A percentile compares a stretch with the other conserved stretches of the same genome.
These are phyloP conservation scores for Pichia inconspicua DNA, from an alignment of 1,139 yeast species.

Conservation along the genomic window DNA sequence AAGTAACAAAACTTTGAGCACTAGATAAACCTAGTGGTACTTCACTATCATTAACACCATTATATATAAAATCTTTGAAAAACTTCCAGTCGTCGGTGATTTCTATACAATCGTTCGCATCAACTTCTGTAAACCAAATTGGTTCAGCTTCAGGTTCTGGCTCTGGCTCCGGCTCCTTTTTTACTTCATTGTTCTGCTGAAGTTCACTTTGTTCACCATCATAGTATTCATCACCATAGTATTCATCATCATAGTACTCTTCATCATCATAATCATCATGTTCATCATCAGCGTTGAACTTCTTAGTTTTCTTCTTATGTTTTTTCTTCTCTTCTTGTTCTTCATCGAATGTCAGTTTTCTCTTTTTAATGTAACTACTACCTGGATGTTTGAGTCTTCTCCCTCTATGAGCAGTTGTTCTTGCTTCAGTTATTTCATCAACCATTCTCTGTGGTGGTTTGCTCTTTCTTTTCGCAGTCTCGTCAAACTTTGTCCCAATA, in stretches of 20 bases:
- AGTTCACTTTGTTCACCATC: slow-evolving; percentile 1
- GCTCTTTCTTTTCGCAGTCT: slow-evolving; percentile 14
- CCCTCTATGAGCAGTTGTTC: slow-evolving; percentile 7
- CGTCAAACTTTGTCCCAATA: slow-evolving; percentile 17
- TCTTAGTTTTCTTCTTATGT: background rate
- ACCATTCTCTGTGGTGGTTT: slow-evolving; percentile 21
- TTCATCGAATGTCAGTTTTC: background rate
- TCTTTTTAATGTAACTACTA: background rate
- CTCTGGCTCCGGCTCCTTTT: slow-evolving; percentile 8
- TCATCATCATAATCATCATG: slow-evolving; percentile 8
- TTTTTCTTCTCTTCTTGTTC: background rate
- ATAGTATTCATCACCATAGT: slow-evolving; percentile 3
- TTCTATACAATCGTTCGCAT: slow-evolving; percentile 14
- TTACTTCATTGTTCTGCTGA: background rate
- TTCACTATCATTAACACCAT: slow-evolving; percentile 8
- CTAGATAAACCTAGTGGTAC: slow-evolving; percentile 10
- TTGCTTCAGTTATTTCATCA: slow-evolving; percentile 4
- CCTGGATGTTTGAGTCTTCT: slow-evolving; percentile 5
- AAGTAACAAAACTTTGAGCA: slow-evolving; percentile 21
- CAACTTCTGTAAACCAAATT: slow-evolving; percentile 29
- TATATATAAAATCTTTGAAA: slow-evolving; percentile 17
- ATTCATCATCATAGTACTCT: background rate
- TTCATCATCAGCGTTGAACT: background rate
- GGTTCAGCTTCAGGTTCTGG: slow-evolving; percentile 7
- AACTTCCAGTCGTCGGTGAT: slow-evolving; percentile 19